A percentile compares a stretch with the other conserved stretches of the same genome.
These are phyloP conservation scores for Trifolium repens DNA, from an alignment of 306 rosid species.

Conservation along the genomic window DNA sequence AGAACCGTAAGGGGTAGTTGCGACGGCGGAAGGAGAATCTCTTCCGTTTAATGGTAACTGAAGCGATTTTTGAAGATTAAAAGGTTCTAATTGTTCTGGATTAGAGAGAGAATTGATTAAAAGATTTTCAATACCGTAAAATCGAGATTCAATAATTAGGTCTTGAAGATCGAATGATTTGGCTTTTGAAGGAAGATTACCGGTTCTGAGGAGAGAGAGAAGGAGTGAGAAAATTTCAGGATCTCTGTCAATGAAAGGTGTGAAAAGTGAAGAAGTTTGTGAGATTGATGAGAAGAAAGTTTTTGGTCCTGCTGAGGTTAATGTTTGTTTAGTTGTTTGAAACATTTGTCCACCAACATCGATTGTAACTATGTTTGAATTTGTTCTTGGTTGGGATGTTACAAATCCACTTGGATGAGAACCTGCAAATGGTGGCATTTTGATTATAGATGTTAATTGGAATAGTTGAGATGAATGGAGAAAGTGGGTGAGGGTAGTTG, in stretches of 20 bases:
- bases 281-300: conserved; percentile 62
- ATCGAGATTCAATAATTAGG: conserved; percentile 71
- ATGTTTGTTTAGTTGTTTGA: conserved; percentile 89
- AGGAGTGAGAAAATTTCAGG: conserved; percentile 81
- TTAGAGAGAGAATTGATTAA: conserved; percentile 67
- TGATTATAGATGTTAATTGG: background rate
- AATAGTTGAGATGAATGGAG: too few species aligned
- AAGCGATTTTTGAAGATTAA: conserved; percentile 71
- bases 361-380: conserved; percentile 72
- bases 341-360: conserved; percentile 82
- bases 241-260: conserved; percentile 80
- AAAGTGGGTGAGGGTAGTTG: background rate
- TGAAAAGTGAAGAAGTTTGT: conserved; percentile 28
- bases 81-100: conserved; percentile 85
- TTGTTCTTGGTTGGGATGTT: conserved; percentile 30
- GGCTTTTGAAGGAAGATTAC: conserved; percentile 87
- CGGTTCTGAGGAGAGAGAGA: conserved; percentile 90
- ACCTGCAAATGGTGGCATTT: conserved; percentile 62
- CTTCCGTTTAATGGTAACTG: conserved; percentile 73
- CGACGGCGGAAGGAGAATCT: conserved; percentile 72
- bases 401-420: conserved; percentile 21
- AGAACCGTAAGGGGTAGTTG: conserved; percentile 72
- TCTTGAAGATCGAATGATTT: conserved; percentile 73
- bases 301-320: conserved; percentile 64
- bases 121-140: conserved; percentile 76